Base-by-base conservation (phyloP, 108 stramenopile genomes). In the Nitzschia inconspicua region DNA sequence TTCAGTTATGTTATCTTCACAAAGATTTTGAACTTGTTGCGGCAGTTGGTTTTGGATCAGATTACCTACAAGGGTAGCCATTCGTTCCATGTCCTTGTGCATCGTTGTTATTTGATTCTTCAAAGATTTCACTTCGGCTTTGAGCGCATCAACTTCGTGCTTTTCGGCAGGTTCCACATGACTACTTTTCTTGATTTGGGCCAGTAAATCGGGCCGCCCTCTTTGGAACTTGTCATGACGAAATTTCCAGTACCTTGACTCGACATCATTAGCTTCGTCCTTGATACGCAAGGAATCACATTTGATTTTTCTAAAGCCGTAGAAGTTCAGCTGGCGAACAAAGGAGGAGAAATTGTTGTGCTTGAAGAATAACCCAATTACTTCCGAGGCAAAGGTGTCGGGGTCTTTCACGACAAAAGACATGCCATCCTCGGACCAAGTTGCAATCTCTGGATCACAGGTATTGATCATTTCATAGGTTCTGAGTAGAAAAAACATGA, bases 271-370 rank as follows among this genome's bases (percentile, higher is more conserved):
- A 19, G 66, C 85, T 10, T 62, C 59, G 20, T 70, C 66, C 46
- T 47, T 72, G 41, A 92, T 61, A 31, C 79, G 76, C 44, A 92
- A 65, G 25, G 82, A 71, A 47, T 92, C 90, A 24, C 71, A 73
- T 55, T 85, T 85, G 52, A 91, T 87, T 46, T 91, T 91, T 10
- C 85, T 75, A 30, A 91, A 91, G 44, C 88, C 93, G 47, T 95
- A 97, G 63, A 97, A 92, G 67, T 97, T 97, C 43, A 97, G 77
- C 55, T 97, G 96, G 0, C 96, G 86, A 11, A 97, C 94, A 59
- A 97, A 97, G 28, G 79, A 82, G 11, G 73, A 68, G 66, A 92
- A 95, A 82, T 97, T 95, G 57, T 84, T 89, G 76, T 97, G 96
- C 75, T 97, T 97, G 88, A 97, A 97, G 48, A 79, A 97, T 37